Evolutionary conservation across 2,329 filamentous ascomycete species (phyloP), one percentile per base, ranked within the genome.

Genomic region (Teratosphaeria destructans): DNA sequence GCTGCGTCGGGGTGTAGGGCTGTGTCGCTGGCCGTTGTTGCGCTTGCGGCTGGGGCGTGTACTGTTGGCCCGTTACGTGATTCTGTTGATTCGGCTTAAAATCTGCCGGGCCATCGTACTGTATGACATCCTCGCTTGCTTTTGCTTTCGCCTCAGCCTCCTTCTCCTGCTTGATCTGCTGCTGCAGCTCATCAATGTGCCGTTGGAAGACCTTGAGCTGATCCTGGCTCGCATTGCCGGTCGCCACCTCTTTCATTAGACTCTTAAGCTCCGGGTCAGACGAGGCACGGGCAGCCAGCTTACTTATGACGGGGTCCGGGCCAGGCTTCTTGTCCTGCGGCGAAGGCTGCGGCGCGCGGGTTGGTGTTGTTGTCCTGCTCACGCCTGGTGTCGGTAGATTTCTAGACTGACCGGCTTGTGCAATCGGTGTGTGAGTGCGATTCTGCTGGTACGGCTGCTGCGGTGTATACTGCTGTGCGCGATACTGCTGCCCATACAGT

Each of bases 211-310:
- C 83, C 54, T 84, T 84, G 12, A 94, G 75, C 70, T 94, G 88
- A 14, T 85, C 82, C 43, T 84, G 81, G 12, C 82, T 84, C 0
- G 89, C 89, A 65, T 86, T 82, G 1, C 89, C 89, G 32, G 86
- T 85, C 0, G 89, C 89, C 0, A 94, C 89, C 57, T 89, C 84
- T 71, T 90, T 90, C 89, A 94, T 94, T 0, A 94, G 77, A 39
- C 87, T 85, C 60, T 90, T 86, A 10, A 94, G 77, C 59, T 87
- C 81, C 0, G 85, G 81, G 69, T 94, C 87, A 29, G 83, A 84
- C 0, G 87, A 88, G 6, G 89, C 89, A 64, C 84, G 84, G 66
- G 89, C 86, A 0, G 89, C 89, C 29, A 94, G 76, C 63, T 88
- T 85, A 56, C 90, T 86, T 59, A 94, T 93, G 52, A 94, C 90